A percentile compares a stretch with the other conserved stretches of the same genome.
phyloP scores from a whole-genome alignment of 1,139 yeast species.

The Candida neerlandica region DNA sequence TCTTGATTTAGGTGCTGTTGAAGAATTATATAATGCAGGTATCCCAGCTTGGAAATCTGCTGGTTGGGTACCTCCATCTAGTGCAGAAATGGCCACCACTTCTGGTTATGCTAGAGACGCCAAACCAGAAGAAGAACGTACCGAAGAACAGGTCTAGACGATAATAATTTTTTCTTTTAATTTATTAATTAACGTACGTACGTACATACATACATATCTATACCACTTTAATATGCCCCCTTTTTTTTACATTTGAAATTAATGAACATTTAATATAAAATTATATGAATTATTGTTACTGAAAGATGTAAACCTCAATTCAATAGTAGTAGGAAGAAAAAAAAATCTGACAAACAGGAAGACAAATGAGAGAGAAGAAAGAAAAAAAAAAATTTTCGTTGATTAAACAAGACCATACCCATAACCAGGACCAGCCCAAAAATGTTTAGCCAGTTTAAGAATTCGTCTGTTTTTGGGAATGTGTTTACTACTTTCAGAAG shows the following conservation, averaged over 20 bases:
- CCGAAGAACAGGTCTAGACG: constrained; percentile 21
- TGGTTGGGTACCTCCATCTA: constrained; percentile 46
- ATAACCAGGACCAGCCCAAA: neutral
- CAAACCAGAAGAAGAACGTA: constrained; percentile 21
- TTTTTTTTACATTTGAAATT: neutral
- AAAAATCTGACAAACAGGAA: neutral
- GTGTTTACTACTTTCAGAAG: constrained; percentile 30
- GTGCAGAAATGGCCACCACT: constrained; percentile 32
- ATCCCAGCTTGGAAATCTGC: constrained; percentile 51
- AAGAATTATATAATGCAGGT: constrained; percentile 54
- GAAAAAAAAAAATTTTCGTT: constrained; percentile 4
- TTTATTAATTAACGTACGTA: neutral
- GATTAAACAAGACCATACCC: neutral
- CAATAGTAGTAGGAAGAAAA: neutral
- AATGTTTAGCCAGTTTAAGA: constrained; percentile 4
- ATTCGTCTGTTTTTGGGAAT: neutral
- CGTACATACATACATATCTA: neutral
- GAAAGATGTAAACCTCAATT: too few species aligned
- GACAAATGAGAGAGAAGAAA: neutral
- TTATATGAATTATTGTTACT: neutral
- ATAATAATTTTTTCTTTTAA: neutral
- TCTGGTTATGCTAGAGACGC: constrained; percentile 26
- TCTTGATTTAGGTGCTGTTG: constrained; percentile 63
- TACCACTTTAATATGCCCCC: constrained; percentile 1
- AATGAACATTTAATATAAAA: neutral